These are phyloP conservation scores for Coemansia sp. DNA, from an alignment of 192 early-diverging fungal genomes.

Conservation along the genomic window DNA sequence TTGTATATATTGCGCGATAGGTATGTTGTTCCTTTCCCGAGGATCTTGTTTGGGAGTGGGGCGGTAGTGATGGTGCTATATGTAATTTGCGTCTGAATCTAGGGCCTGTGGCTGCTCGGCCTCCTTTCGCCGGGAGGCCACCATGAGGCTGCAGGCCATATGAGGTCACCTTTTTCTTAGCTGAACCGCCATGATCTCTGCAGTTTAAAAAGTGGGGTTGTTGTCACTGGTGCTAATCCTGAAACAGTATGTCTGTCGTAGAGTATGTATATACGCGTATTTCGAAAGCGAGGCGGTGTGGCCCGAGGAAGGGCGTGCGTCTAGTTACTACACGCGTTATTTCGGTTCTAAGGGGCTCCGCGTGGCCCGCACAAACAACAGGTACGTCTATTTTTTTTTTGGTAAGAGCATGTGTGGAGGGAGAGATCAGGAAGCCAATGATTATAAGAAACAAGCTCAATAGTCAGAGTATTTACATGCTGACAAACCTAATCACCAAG, in stretches of 20 bases:
- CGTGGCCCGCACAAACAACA: no score
- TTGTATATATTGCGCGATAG: not conserved
- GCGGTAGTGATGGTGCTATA: constrained; percentile 38
- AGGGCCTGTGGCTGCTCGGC: constrained; percentile 8
- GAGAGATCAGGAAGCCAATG: constrained; percentile 3
- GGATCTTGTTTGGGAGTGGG: not conserved
- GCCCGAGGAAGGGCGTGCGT: no score
- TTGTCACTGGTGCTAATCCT: no score
- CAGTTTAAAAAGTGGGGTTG: not conserved
- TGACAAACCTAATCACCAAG: constrained; percentile 22
- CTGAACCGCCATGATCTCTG: constrained; percentile 16
- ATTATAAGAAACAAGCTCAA: constrained; percentile 23
- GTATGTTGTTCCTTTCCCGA: constrained; percentile 6
- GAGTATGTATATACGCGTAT: no score
- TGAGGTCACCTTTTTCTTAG: constrained; percentile 27
- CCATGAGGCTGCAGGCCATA: constrained; percentile 18
- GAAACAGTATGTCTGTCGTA: no score
- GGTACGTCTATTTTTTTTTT: no score
- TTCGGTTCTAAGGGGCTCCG: no score
- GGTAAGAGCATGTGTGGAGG: no score
- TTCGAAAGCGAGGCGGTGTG: no score
- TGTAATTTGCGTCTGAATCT: constrained; percentile 52
- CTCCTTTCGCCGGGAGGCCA: constrained; percentile 46
- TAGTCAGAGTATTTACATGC: constrained; percentile 1
- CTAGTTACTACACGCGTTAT: no score